Conservation (phyloP, 495 filamentous ascomycete genomes). For the Tuber calosporum region DNA sequence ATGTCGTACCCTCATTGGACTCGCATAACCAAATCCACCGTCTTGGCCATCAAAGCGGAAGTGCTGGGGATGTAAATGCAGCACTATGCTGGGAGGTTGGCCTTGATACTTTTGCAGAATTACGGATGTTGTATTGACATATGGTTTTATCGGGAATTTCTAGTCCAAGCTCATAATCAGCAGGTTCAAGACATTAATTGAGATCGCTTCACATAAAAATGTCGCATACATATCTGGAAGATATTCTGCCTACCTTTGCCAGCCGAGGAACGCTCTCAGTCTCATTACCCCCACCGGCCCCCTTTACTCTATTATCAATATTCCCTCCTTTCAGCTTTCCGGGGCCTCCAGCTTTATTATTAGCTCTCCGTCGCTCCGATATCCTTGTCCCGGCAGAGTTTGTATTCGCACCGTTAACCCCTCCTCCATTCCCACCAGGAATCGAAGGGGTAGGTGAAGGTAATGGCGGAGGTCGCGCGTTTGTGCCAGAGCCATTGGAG, state of each 20-base stretch:
- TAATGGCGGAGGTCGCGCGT: constrained; percentile 32
- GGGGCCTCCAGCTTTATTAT: constrained; percentile 48
- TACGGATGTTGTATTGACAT: constrained; percentile 58
- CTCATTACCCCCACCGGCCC: constrained; percentile 39
- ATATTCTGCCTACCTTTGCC: constrained; percentile 26
- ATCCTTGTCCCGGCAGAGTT: constrained; percentile 33
- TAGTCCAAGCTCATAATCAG: constrained; percentile 4
- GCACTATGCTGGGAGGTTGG: constrained; percentile 66
- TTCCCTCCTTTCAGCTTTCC: constrained; percentile 83
- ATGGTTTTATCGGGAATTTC: constrained; percentile 35
- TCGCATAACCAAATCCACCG: constrained; percentile 81
- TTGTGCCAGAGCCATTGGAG: constrained; percentile 34
- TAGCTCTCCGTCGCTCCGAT: constrained; percentile 26
- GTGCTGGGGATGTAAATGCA: constrained; percentile 77
- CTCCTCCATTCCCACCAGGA: constrained; percentile 23
- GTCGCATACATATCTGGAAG: background rate
- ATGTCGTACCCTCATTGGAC: constrained; percentile 66
- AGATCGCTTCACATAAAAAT: background rate
- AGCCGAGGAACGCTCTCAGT: constrained; percentile 41
- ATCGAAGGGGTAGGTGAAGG: constrained; percentile 30
- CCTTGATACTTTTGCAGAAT: constrained; percentile 77
- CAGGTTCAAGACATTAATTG: background rate
- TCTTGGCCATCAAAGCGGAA: constrained; percentile 94
- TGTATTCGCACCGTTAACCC: constrained; percentile 17
- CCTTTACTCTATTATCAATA: constrained; percentile 49